Conservation (phyloP, 345 rosid genomes). For the Cardamine resedifolia region DNA sequence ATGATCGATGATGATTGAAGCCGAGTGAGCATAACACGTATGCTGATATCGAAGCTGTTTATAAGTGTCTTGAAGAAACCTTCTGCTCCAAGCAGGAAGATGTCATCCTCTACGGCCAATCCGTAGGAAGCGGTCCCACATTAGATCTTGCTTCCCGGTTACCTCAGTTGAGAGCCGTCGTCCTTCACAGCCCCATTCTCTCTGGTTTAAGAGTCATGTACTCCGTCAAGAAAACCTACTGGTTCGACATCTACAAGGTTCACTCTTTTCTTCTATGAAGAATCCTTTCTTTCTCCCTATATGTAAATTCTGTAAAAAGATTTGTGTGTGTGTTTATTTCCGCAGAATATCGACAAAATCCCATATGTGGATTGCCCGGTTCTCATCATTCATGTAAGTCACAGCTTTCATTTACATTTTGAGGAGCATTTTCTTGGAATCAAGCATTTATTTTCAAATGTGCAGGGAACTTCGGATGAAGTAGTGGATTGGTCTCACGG, state of each 20-base stretch:
- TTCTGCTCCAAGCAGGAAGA: constrained; percentile 85
- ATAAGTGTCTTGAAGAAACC: constrained; percentile 86
- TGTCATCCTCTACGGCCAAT: constrained; percentile 90
- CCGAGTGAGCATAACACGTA: constrained; percentile 97
- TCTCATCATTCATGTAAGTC: constrained; percentile 90
- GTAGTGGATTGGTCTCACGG: constrained; percentile 94
- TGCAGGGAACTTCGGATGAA: constrained; percentile 93
- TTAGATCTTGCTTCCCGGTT: constrained; percentile 81
- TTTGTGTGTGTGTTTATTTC: constrained; percentile 2
- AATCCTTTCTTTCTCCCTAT: too few relatives aligned
- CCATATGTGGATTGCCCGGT: constrained; percentile 89
- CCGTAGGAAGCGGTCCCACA: constrained; percentile 98
- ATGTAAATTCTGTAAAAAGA: neutral
- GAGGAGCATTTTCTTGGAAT: neutral
- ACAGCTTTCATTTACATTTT: neutral
- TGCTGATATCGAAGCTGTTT: constrained; percentile 93
- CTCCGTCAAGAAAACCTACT: constrained; percentile 88
- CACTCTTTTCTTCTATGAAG: neutral
- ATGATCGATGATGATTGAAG: constrained; percentile 50
- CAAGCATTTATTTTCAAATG: neutral
- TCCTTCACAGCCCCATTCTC: constrained; percentile 92
- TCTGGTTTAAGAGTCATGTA: constrained; percentile 98
- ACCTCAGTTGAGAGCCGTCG: constrained; percentile 74
- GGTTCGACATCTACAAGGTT: constrained; percentile 99
- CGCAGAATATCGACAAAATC: constrained; percentile 97